Evolutionary conservation across 805 yeast genomes (phyloP).

Genomic region (Ogataea henricii): DNA sequence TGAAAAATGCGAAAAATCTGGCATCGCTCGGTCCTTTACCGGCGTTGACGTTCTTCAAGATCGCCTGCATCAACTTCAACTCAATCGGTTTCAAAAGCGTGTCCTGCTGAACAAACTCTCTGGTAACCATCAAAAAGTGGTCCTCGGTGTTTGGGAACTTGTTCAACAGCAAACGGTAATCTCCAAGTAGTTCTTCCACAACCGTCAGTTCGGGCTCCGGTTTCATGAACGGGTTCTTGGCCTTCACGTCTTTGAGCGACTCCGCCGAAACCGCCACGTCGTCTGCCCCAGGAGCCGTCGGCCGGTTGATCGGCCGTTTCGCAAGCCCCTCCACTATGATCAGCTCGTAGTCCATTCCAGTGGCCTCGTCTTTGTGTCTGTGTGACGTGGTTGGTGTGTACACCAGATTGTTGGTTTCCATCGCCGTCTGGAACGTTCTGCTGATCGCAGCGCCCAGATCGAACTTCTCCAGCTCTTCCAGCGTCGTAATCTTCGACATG

Average conservation of each 20-base stretch:
- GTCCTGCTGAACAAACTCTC: conserved; percentile 68
- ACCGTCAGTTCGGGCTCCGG: conserved; percentile 79
- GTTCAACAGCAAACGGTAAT: conserved; percentile 71
- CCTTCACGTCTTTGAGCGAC: conserved; percentile 33
- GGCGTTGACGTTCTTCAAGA: conserved; percentile 53
- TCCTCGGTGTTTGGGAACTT: conserved; percentile 82
- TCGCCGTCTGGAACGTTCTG: conserved; percentile 27
- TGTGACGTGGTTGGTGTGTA: conserved; percentile 24
- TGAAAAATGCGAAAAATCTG: conserved; percentile 80
- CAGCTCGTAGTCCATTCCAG: conserved; percentile 32
- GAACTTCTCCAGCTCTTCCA: conserved; percentile 25
- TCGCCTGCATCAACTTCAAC: conserved; percentile 55
- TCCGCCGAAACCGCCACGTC: conserved; percentile 42
- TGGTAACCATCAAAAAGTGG: conserved; percentile 81
- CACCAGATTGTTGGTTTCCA: conserved; percentile 27
- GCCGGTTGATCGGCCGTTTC: conserved; percentile 38
- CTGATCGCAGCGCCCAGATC: conserved; percentile 21
- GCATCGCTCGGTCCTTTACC: conserved; percentile 36
- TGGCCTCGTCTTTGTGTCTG: conserved; percentile 24
- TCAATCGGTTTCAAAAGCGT: conserved; percentile 75
- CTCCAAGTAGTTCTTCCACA: conserved; percentile 49
- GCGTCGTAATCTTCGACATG: conserved; percentile 16
- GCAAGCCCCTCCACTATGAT: conserved; percentile 37
- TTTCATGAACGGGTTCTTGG: conserved; percentile 70
- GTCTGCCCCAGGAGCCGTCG: conserved; percentile 33